phyloP scores from a whole-genome alignment of 1,139 yeast genomes.

The Yamadazyma blattariae region DNA sequence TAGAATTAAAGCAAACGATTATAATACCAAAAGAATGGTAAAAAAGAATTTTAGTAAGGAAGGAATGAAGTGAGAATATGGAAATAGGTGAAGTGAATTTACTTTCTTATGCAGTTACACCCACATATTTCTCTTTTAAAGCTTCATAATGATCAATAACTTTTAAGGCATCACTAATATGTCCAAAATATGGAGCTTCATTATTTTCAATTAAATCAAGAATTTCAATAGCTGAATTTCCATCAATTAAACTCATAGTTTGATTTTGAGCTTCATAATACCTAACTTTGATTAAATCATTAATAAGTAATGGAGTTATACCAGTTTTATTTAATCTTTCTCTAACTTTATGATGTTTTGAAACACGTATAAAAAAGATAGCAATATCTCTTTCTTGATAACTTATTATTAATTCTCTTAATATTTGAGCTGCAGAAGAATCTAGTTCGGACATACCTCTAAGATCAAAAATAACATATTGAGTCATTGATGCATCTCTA shows the following conservation, averaged over 20 bases:
- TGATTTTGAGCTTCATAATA: constrained; percentile 25
- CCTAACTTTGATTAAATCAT: constrained; percentile 25
- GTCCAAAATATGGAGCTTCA: constrained; percentile 34
- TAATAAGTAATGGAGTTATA: constrained; percentile 22
- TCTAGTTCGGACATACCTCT: constrained; percentile 87
- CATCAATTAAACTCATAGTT: constrained; percentile 1
- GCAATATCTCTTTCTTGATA: constrained; percentile 56
- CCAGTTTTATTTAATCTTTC: constrained; percentile 31
- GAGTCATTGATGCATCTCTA: constrained; percentile 53
- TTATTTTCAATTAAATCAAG: constrained; percentile 26
- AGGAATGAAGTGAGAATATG: no score
- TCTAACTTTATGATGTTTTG: constrained; percentile 34
- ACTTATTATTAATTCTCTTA: constrained; percentile 55
- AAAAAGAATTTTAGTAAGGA: no score
- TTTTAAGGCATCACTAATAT: constrained; percentile 41
- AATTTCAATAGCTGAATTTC: constrained; percentile 11
- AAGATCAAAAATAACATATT: constrained; percentile 74
- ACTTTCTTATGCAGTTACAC: no score
- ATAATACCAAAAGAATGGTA: no score
- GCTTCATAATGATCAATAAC: constrained; percentile 38
- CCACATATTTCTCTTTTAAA: not conserved
- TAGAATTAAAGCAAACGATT: no score
- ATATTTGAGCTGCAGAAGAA: constrained; percentile 80
- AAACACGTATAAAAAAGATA: constrained; percentile 66
- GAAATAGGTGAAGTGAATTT: no score